Base-by-base conservation (phyloP, 805 yeast genomes). In the Nakazawaea sp. region DNA sequence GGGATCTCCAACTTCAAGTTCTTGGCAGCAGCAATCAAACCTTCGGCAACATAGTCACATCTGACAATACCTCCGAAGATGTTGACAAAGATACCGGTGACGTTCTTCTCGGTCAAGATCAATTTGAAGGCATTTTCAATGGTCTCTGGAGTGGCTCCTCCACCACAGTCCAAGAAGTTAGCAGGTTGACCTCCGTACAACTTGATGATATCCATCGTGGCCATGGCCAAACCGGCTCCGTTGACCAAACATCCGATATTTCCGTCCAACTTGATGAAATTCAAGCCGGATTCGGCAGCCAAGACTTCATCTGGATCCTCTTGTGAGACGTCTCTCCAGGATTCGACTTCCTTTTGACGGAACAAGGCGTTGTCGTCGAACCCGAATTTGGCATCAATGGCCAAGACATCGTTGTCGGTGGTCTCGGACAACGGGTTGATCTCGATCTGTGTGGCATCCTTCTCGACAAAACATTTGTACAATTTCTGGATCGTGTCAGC, bases 161-260 rank as follows among this genome's bases (percentile, higher is more conserved):
- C 99, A 73, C 99, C 99, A 66, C 96, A 92, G 72, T 92, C 99
- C 62, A 92, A 78, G 78, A 92, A 92, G 75, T 92, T 92, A 49
- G 98, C 99, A 55, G 99, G 99, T 51, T 78, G 84, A 64, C 99
- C 99, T 56, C 97, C 97, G 70, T 88, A 85, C 55, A 92, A 78
- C 71, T 92, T 88, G 72, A 92, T 87, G 62, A 94, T 94, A 67
- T 92, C 99, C 97, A 92, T 89, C 49, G 99, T 92, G 53, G 99
- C 99, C 99, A 92, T 92, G 55, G 99, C 99, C 61, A 92, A 77
- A 65, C 99, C 99, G 42, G 99, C 99, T 72, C 99, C 99, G 66
- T 92, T 92, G 62, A 92, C 99, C 46, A 92, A 74, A 72, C 96
- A 90, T 54, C 98, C 99, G 58, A 92, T 90, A 75, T 88, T 86